Evolutionary conservation across 495 filamentous ascomycete species (phyloP), one percentile per base, ranked within the genome.

Genomic region (Penicillium atrosanguineum): DNA sequence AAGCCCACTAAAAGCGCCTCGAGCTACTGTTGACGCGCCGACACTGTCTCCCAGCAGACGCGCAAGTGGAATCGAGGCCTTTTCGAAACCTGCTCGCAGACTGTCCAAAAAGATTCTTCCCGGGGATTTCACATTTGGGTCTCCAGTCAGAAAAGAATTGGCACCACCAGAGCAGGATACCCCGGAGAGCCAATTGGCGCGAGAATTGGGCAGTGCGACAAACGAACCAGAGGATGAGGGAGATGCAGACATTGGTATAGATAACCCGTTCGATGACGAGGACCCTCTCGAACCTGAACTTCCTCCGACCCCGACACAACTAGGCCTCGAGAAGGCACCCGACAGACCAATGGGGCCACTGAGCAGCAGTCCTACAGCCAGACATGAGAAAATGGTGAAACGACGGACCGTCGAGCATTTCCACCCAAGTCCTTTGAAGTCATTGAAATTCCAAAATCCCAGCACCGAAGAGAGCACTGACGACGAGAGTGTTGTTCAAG

Each of bases 271-370:
- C 7, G 63, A 72, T 40, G 65, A 63, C 5, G 73, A 72, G 0
- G 75, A 69, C 12, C 50, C 71, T 21, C 72, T 75, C 16, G 87
- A 91, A 57, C 87, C 85, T 8, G 85, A 87, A 34, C 72, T 91
- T 20, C 87, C 87, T 8, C 85, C 85, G 9, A 90, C 87, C 4
- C 86, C 86, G 18, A 83, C 82, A 28, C 79, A 86, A 50, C 59
- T 77, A 37, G 82, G 83, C 4, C 68, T 86, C 48, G 80, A 77
- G 52, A 67, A 63, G 38, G 71, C 69, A 6, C 69, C 68, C 1
- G 69, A 69, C 41, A 70, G 70, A 37, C 61, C 64, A 1, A 69
- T 54, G 55, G 69, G 68, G 11, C 53, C 71, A 9, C 40, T 75
- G 34, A 78, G 74, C 47, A 77, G 74, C 52, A 79, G 73, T 42